Conservation (phyloP, 441 rosid genomes). For the Populus hybrid region DNA sequence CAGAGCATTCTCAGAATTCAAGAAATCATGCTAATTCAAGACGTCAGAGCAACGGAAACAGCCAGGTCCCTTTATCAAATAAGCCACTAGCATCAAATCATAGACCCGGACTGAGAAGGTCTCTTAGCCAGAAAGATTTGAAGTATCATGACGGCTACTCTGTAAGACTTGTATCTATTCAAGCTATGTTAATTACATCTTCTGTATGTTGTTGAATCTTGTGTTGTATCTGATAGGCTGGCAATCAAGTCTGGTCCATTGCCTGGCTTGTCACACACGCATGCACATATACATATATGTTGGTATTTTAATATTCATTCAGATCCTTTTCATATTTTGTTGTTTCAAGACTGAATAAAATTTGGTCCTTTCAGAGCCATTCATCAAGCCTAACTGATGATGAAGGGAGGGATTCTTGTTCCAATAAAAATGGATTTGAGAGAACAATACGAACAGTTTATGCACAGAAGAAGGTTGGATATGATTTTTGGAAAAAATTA, state of each 20-base stretch:
- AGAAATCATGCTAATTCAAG: constrained; percentile 35
- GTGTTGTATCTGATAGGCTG: constrained; percentile 4
- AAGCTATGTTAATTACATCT: neutral
- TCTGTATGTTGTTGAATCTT: neutral
- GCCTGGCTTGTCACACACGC: constrained; percentile 3
- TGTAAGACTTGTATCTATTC: constrained; percentile 47
- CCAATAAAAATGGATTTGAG: constrained; percentile 49
- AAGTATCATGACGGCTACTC: constrained; percentile 79
- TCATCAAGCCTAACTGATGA: constrained; percentile 92
- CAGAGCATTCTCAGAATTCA: constrained; percentile 48
- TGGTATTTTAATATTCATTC: neutral
- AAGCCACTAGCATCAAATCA: constrained; percentile 42
- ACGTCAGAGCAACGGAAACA: constrained; percentile 37
- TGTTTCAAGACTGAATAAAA: constrained; percentile 10
- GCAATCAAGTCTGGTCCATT: neutral
- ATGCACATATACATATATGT: neutral
- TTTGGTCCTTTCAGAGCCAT: constrained; percentile 60
- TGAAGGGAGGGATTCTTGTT: constrained; percentile 56
- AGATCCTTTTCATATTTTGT: neutral
- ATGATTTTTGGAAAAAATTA: constrained; percentile 13
- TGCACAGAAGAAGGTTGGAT: constrained; percentile 69
- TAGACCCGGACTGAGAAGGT: constrained; percentile 61
- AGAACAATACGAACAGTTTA: constrained; percentile 69
- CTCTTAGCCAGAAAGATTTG: constrained; percentile 67
- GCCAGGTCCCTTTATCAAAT: constrained; percentile 31